Evolutionary conservation across 805 yeast species (phyloP).

Genomic region (Clavispora fructus): DNA sequence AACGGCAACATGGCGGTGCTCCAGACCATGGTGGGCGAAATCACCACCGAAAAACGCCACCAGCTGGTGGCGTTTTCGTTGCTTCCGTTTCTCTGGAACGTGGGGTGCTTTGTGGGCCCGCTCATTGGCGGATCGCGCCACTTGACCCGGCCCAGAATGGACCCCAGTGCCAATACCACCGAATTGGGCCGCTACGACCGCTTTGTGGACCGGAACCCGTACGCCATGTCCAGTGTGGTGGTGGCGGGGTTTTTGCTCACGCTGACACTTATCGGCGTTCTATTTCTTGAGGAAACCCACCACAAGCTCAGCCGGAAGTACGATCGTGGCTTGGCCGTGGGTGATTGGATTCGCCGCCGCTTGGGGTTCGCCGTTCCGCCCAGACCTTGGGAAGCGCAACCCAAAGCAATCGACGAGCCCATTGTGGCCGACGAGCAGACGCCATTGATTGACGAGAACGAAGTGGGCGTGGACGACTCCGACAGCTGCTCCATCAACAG

Average conservation of each 20-base stretch:
- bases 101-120: constrained; percentile 29
- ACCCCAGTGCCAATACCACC: not conserved
- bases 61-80: constrained; percentile 28
- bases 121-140: constrained; percentile 26
- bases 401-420: not conserved
- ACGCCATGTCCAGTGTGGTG: constrained; percentile 34
- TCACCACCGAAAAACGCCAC: constrained; percentile 25
- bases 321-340: constrained; percentile 28
- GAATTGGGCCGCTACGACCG: constrained; percentile 15
- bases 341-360: constrained; percentile 24
- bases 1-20: constrained; percentile 30
- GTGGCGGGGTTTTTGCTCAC: constrained; percentile 24
- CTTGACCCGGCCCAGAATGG: constrained; percentile 21
- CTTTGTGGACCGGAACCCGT: constrained; percentile 29
- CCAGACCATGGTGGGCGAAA: constrained; percentile 27
- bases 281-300: constrained; percentile 37
- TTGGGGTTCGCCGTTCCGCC: constrained; percentile 23
- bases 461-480: constrained; percentile 1
- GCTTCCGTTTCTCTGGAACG: constrained; percentile 28
- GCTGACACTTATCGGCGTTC: constrained; percentile 25
- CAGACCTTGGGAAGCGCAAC: constrained; percentile 26
- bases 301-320: constrained; percentile 20
- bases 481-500: not conserved
- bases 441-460: constrained; percentile 1
- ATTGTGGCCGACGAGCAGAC: not conserved